A percentile compares a stretch with the other conserved stretches of the same genome.
phyloP scores from a whole-genome alignment of 2,329 filamentous ascomycete species.

The Tolypocladium sp. region DNA sequence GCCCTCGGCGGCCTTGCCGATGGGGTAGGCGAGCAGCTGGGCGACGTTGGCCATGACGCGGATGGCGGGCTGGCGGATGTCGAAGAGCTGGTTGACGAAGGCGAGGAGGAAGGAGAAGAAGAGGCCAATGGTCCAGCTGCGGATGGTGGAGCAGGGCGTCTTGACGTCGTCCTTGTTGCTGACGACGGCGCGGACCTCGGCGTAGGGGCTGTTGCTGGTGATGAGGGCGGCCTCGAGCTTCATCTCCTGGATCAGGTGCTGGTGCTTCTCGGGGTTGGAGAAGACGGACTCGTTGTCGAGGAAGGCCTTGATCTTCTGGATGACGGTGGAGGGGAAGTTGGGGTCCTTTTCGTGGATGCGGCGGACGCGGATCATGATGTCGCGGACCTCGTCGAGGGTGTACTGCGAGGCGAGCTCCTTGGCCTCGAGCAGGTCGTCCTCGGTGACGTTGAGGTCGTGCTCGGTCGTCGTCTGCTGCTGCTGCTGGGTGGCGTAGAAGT shows the following conservation, averaged over 20 bases:
- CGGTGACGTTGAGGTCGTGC: conserved; percentile 34
- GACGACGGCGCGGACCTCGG: conserved; percentile 47
- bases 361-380: conserved; percentile 30
- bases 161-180: conserved; percentile 44
- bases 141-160: conserved; percentile 43
- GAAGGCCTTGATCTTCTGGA: conserved; percentile 31
- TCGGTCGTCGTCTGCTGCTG: conserved; percentile 15
- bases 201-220: conserved; percentile 46
- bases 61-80: conserved; percentile 46
- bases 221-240: conserved; percentile 46
- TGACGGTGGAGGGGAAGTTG: conserved; percentile 29
- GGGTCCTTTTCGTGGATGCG: conserved; percentile 32
- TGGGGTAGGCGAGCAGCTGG: conserved; percentile 45
- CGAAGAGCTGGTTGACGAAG: conserved; percentile 49
- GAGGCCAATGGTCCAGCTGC: conserved; percentile 44
- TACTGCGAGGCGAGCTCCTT: conserved; percentile 32
- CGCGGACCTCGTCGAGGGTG: conserved; percentile 31
- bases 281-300: conserved; percentile 35
- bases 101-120: conserved; percentile 38
- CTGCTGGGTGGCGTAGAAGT: conserved; percentile 19
- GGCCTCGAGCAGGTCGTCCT: conserved; percentile 35
- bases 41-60: conserved; percentile 45
- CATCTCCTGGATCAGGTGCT: conserved; percentile 41
- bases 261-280: conserved; percentile 34
- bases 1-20: conserved; percentile 41